Base-by-base conservation (phyloP, 2,329 filamentous ascomycete genomes). In the Colletotrichum aenigma region DNA sequence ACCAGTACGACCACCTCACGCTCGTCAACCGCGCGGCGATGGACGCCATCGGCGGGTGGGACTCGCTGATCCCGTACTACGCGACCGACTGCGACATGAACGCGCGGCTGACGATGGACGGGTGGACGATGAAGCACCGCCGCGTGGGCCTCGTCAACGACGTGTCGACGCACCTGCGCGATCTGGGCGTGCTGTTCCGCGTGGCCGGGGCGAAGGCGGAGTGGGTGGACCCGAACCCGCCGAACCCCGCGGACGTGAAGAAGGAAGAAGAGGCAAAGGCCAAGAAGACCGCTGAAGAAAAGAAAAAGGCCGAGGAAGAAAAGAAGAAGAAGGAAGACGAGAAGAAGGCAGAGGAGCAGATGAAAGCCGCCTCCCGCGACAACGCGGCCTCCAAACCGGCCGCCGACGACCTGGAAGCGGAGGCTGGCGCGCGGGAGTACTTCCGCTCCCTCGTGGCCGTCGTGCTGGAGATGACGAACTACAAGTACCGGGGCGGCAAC, bases 81-180 rank as follows among this genome's bases (percentile, higher is more conserved):
- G 85, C 87, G 75, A 90, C 87, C 38, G 90, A 92, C 79, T 92
- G 89, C 81, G 90, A 91, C 79, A 87, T 89, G 84, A 88, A 91
- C 78, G 82, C 82, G 8, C 85, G 89, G 5, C 77, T 90, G n/a
- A 74, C 78, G 7, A 89, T 90, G 87, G 82, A 80, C 16, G 84
- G 86, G 6, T 88, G 86, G 83, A 84, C 81, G 7, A 86, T 85
- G 70, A 77, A 79, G 7, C 85, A 88, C 61, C 81, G 77, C 3
- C 81, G 80, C 7, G 85, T 83, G 5, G 88, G 86, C 16, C 83
- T 87, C 34, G 82, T 90, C 52, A 87, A 84, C 34, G 87, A 89
- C 77, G 86, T 89, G 1, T 87, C 86, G 58, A 81, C 83, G 34
- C 82, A 83, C 16, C 81, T 91, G 43, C 84, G 89, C 55, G 85